A percentile compares a stretch with the other conserved stretches of the same genome.
phyloP scores from a whole-genome alignment of 352 stramenopile species.

The Phytophthora boehmeriae region DNA sequence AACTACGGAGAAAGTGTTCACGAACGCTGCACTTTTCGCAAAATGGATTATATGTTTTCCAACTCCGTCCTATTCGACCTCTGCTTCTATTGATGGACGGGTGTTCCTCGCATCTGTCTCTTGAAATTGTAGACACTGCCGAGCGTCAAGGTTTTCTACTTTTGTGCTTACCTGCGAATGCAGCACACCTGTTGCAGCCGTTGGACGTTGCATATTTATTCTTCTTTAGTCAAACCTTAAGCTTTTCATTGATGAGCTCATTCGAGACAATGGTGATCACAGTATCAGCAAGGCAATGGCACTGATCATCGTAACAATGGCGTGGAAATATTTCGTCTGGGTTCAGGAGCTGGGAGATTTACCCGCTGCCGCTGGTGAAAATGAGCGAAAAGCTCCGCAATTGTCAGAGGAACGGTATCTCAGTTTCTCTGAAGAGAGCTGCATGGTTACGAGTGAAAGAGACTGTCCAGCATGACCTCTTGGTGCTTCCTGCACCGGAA shows the following conservation, averaged over 20 bases:
- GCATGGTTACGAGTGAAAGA: neutral
- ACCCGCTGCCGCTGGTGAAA: constrained; percentile 9
- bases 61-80: neutral
- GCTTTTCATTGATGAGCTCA: neutral
- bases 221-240: neutral
- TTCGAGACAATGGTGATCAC: neutral
- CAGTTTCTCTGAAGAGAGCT: neutral
- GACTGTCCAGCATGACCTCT: neutral
- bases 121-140: neutral
- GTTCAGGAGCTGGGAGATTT: constrained; percentile 12
- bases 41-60: neutral
- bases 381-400: neutral
- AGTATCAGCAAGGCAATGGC: neutral
- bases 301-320: neutral
- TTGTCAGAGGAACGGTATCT: constrained; percentile 1
- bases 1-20: neutral
- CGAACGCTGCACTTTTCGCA: neutral
- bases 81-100: neutral
- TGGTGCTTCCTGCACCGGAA: neutral
- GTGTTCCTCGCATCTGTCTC: neutral
- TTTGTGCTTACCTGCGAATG: neutral
- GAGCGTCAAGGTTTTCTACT: neutral
- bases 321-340: constrained; percentile 8
- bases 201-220: neutral
- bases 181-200: neutral